Evolutionary conservation across 169 alveolate species (phyloP).

Genomic region (Toxoplasma gondii): DNA sequence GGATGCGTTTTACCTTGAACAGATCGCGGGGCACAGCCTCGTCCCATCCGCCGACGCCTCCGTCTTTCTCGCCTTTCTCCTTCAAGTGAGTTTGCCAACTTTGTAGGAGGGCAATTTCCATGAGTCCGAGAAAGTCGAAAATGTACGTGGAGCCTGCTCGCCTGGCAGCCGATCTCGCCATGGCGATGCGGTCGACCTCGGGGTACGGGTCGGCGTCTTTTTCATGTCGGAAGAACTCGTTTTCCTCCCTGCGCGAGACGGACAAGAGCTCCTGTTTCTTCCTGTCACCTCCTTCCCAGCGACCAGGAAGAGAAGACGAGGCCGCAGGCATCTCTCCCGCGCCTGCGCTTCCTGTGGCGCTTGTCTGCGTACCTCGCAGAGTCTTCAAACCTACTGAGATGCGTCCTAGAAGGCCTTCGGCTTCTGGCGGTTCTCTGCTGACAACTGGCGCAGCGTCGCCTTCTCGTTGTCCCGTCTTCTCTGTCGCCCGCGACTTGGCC

Average conservation of each 20-base stretch:
- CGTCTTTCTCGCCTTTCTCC: neutral
- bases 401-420: neutral
- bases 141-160: constrained; percentile 73
- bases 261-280: neutral
- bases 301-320: neutral
- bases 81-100: constrained; percentile 62
- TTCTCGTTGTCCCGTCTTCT: neutral
- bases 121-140: constrained; percentile 74
- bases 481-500: neutral
- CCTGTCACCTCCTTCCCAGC: neutral
- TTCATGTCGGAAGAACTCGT: neutral
- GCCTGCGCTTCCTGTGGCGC: neutral
- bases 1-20: constrained; percentile 25
- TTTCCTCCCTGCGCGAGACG: neutral
- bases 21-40: constrained; percentile 18
- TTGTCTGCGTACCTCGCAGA: neutral
- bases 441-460: neutral
- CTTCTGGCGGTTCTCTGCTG: neutral
- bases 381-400: neutral
- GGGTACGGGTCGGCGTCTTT: constrained; percentile 40
- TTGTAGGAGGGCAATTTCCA: constrained; percentile 72
- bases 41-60: neutral
- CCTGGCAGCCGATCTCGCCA: constrained; percentile 63
- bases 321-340: neutral
- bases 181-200: constrained; percentile 19